Evolutionary conservation across 768 basidiomycete species (phyloP).

Genomic region (Psilocybe tampanensis): DNA sequence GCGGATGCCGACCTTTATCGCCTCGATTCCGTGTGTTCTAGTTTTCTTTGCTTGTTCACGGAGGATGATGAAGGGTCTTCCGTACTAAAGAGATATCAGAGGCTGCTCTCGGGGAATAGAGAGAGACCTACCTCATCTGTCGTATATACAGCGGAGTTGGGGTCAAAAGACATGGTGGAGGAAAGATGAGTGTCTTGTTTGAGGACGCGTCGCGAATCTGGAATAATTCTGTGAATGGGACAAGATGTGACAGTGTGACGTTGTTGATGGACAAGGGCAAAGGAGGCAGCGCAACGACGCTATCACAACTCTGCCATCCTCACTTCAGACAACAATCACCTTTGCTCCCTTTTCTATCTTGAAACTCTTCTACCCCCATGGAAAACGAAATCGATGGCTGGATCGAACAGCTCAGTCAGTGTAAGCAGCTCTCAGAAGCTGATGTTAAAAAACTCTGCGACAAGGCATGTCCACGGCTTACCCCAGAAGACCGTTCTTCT

Average conservation of each 20-base stretch:
- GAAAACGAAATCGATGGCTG: conserved; percentile 91
- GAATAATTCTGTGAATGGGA: conserved; percentile 20
- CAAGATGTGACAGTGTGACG: conserved; percentile 36
- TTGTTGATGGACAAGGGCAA: conserved; percentile 23
- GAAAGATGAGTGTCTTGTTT: conserved; percentile 17
- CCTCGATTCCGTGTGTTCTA: conserved; percentile 87
- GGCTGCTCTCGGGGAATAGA: neutral
- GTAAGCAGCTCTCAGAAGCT: conserved; percentile 93
- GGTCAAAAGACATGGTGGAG: conserved; percentile 34
- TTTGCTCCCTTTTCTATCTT: conserved; percentile 28
- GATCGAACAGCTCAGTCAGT: conserved; percentile 96
- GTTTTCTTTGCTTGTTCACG: conserved; percentile 94
- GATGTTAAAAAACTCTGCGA: conserved; percentile 99
- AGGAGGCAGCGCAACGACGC: conserved; percentile 21
- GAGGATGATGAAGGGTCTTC: conserved; percentile 96
- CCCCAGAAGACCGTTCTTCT: conserved; percentile 15
- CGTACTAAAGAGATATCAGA: conserved; percentile 59
- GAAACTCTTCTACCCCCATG: conserved; percentile 37
- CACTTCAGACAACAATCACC: conserved; percentile 33
- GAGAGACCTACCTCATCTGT: conserved; percentile 71
- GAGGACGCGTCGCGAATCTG: conserved; percentile 30
- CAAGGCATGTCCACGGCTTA: conserved; percentile 69
- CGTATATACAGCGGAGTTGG: conserved; percentile 75
- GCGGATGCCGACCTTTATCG: conserved; percentile 75
- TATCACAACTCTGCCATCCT: conserved; percentile 39